Conservation (phyloP, 352 stramenopile species). For the Phytophthora crassamura region DNA sequence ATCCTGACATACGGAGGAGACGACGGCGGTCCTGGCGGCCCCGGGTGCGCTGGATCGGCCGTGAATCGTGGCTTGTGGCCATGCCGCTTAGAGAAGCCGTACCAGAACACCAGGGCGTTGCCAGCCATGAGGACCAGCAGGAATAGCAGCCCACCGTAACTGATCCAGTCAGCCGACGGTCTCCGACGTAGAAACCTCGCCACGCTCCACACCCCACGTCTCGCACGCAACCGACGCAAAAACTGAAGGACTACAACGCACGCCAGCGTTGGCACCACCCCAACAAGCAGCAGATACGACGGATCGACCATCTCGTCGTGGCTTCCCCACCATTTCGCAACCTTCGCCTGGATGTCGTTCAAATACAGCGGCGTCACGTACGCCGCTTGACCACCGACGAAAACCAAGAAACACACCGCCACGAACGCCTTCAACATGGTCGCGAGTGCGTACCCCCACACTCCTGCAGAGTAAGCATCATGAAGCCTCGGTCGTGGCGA, state of each 20-base stretch:
- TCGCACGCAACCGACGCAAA: conserved; percentile 20
- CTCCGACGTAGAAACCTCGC: conserved; percentile 20
- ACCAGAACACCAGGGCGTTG: conserved; percentile 46
- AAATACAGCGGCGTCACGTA: conserved; percentile 35
- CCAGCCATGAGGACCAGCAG: conserved; percentile 27
- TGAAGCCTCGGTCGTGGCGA: background rate
- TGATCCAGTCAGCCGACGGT: conserved; percentile 15
- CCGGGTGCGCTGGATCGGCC: background rate
- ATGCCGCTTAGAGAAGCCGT: conserved; percentile 15
- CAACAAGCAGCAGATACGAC: conserved; percentile 59
- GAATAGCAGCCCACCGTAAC: conserved; percentile 49
- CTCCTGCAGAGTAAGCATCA: background rate
- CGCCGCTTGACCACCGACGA: conserved; percentile 26
- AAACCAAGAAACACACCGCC: conserved; percentile 20
- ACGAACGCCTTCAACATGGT: conserved; percentile 8
- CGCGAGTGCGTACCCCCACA: conserved; percentile 1
- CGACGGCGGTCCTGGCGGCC: conserved; percentile 1
- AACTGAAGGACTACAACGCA: conserved; percentile 44
- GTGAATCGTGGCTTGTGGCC: conserved; percentile 15
- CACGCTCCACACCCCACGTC: conserved; percentile 10
- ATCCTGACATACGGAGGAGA: conserved; percentile 18
- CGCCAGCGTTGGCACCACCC: conserved; percentile 42
- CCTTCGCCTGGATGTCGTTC: conserved; percentile 16
- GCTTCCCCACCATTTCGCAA: conserved; percentile 27
- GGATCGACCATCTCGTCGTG: conserved; percentile 59